A percentile compares a stretch with the other conserved stretches of the same genome.
Conservation (phyloP, 2,329 filamentous ascomycete genomes). For the Tolypocladium ophioglossoides region DNA sequence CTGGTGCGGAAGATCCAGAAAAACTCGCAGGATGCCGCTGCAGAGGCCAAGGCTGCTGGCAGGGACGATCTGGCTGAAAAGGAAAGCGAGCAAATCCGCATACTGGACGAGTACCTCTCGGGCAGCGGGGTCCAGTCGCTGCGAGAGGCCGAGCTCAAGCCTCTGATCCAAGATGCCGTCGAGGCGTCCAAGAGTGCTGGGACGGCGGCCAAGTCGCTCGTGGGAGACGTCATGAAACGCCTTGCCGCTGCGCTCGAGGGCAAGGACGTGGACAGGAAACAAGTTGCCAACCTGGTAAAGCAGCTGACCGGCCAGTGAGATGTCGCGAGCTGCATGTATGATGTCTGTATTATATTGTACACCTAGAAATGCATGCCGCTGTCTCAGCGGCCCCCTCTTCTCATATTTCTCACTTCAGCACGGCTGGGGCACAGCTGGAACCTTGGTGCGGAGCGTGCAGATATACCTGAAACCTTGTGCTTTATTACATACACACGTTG, state of each 20-base stretch:
- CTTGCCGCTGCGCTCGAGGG: slow-evolving; percentile 46
- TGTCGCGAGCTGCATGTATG: background rate
- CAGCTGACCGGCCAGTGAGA: slow-evolving; percentile 20
- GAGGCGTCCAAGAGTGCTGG: slow-evolving; percentile 38
- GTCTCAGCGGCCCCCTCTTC: background rate
- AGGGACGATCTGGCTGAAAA: slow-evolving; percentile 60
- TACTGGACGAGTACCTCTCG: slow-evolving; percentile 56
- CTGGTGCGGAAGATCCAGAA: slow-evolving; percentile 56
- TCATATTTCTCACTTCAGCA: background rate
- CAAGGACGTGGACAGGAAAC: slow-evolving; percentile 52
- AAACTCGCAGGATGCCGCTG: slow-evolving; percentile 44
- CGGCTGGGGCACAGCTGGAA: background rate
- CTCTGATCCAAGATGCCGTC: slow-evolving; percentile 40
- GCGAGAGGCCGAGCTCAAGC: slow-evolving; percentile 45
- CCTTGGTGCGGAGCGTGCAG: background rate
- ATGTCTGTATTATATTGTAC: background rate
- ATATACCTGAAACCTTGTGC: background rate
- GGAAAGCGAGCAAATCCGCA: slow-evolving; percentile 53
- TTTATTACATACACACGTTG: background rate
- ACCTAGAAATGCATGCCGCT: background rate
- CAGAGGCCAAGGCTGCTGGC: slow-evolving; percentile 53
- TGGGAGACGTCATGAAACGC: slow-evolving; percentile 55
- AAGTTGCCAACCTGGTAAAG: slow-evolving; percentile 52
- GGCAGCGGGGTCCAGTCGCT: slow-evolving; percentile 49
- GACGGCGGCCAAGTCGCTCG: slow-evolving; percentile 30